Percentiles rank a stretch among this genome's conserved stretches.
Conservation (phyloP, 768 basidiomycete species). For the Leccinellum luteum region DNA sequence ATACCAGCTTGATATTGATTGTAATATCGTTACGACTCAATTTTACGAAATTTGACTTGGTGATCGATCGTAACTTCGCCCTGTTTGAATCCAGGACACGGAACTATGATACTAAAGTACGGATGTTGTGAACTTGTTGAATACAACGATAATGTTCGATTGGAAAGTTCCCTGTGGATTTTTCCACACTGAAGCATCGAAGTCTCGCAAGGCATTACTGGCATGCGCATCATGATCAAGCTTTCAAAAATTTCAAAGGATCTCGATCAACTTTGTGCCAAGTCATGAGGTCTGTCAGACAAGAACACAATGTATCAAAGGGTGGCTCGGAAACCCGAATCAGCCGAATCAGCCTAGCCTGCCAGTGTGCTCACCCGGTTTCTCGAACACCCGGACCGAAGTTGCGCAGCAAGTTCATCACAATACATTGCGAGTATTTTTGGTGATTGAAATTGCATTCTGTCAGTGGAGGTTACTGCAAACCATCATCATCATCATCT, state of each 20-base stretch:
- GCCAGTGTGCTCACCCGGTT: no score
- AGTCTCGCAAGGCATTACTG: no score
- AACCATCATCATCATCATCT: neutral
- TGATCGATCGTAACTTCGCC: neutral
- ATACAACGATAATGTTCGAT: no score
- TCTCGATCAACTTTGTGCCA: no score
- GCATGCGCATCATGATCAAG: no score
- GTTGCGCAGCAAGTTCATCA: neutral
- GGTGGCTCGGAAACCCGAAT: neutral
- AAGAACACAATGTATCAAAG: neutral
- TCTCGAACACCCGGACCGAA: neutral
- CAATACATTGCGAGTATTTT: neutral
- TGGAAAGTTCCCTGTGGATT: neutral
- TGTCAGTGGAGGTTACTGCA: no score
- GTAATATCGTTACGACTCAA: neutral
- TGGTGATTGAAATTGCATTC: neutral
- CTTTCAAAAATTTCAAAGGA: no score
- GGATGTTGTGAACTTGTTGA: no score
- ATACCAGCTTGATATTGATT: neutral
- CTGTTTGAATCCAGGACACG: neutral
- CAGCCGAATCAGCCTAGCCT: neutral
- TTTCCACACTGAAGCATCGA: no score
- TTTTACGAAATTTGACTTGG: neutral
- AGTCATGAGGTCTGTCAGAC: no score
- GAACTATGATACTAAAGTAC: no score